Conservation (phyloP, 331 rosid species). For the Telfairia occidentalis region DNA sequence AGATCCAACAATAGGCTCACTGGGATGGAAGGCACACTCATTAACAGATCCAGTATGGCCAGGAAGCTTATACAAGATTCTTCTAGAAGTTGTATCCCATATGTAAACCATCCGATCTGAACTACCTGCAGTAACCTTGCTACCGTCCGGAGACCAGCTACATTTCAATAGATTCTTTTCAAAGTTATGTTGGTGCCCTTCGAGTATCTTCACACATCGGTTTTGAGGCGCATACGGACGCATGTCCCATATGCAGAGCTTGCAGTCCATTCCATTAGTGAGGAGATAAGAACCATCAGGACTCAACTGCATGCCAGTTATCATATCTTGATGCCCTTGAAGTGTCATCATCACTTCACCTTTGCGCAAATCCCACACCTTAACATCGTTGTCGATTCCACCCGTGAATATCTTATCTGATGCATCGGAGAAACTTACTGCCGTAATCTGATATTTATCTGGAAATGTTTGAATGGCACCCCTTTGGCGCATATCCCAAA, state of each 20-base stretch:
- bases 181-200: constrained; percentile 94
- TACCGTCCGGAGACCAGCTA: constrained; percentile 87
- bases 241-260: constrained; percentile 96
- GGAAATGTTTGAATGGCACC: constrained; percentile 97
- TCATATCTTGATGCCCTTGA: constrained; percentile 96
- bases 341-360: constrained; percentile 88
- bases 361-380: constrained; percentile 95
- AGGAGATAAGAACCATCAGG: constrained; percentile 98
- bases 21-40: constrained; percentile 76
- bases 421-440: constrained; percentile 80
- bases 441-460: constrained; percentile 84
- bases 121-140: constrained; percentile 90
- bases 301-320: constrained; percentile 81
- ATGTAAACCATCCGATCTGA: constrained; percentile 90
- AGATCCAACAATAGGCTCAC: constrained; percentile 73
- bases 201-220: constrained; percentile 80
- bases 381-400: constrained; percentile 80
- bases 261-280: constrained; percentile 92
- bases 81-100: constrained; percentile 89
- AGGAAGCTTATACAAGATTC: constrained; percentile 90
- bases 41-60: constrained; percentile 85
- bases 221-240: constrained; percentile 94
- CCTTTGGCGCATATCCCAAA: constrained; percentile 97
- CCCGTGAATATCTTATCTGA: constrained; percentile 89
- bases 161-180: constrained; percentile 82